Conservation (phyloP, 345 rosid species). For the Dimocarpus longan region DNA sequence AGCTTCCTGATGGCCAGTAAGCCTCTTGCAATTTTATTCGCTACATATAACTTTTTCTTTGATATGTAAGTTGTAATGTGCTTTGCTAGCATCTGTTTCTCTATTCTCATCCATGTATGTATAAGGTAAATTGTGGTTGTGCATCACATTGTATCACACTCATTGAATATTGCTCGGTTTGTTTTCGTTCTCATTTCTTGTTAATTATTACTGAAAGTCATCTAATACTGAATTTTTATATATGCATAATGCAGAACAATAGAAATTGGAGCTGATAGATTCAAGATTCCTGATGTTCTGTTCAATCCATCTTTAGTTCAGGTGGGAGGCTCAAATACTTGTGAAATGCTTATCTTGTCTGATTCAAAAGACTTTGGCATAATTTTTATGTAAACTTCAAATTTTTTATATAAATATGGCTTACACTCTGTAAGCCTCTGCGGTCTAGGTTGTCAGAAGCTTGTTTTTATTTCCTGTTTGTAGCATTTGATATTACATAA, state of each 20-base stretch:
- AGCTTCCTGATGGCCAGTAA: conserved; percentile 99
- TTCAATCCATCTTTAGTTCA: conserved; percentile 86
- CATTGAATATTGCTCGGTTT: neutral
- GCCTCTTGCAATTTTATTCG: conserved; percentile 31
- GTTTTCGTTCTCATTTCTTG: neutral
- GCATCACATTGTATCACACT: neutral
- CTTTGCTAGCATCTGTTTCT: neutral
- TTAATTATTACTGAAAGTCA: neutral
- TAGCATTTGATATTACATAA: neutral
- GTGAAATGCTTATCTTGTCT: neutral
- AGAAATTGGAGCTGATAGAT: conserved; percentile 97
- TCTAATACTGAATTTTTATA: conserved; percentile 10
- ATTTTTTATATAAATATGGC: neutral
- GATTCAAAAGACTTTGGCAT: neutral
- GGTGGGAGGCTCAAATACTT: conserved; percentile 44
- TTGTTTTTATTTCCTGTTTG: neutral
- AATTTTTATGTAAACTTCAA: neutral
- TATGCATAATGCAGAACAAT: conserved; percentile 63
- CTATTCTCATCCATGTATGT: neutral
- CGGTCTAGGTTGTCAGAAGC: neutral
- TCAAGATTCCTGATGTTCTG: conserved; percentile 94
- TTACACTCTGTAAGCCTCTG: neutral
- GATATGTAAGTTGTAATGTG: neutral
- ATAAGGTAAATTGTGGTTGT: neutral
- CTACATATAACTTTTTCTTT: conserved; percentile 5